Evolutionary conservation across 805 yeast species (phyloP).

Genomic region (Teunomyces panamensis): DNA sequence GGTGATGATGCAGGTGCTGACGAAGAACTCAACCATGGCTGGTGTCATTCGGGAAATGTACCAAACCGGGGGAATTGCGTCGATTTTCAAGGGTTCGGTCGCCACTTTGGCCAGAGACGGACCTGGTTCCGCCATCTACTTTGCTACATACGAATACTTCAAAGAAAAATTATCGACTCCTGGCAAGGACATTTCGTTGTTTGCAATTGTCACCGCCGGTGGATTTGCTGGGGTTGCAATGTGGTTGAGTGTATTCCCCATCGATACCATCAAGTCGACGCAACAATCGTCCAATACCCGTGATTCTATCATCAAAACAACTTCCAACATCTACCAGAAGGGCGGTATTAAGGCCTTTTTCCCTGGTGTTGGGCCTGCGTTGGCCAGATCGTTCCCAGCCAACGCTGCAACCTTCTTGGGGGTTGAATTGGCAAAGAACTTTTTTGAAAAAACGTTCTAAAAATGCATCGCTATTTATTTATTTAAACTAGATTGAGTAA

Average conservation of each 20-base stretch:
- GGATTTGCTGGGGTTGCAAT: slow-evolving; percentile 94
- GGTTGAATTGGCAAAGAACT: slow-evolving; percentile 71
- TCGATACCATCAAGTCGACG: slow-evolving; percentile 87
- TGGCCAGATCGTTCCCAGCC: slow-evolving; percentile 94
- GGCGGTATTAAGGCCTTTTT: slow-evolving; percentile 90
- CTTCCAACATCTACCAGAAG: slow-evolving; percentile 62
- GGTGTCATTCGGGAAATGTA: slow-evolving; percentile 67
- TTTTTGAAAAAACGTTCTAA: slow-evolving; percentile 28
- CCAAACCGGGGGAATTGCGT: slow-evolving; percentile 74
- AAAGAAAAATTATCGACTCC: slow-evolving; percentile 61
- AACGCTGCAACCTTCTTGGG: slow-evolving; percentile 99
- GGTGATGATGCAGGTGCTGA: slow-evolving; percentile 84
- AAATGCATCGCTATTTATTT: background rate
- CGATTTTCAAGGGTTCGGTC: slow-evolving; percentile 85
- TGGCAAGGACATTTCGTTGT: slow-evolving; percentile 58
- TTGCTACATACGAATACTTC: slow-evolving; percentile 87
- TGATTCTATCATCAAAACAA: slow-evolving; percentile 59
- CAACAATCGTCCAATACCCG: slow-evolving; percentile 63
- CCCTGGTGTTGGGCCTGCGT: slow-evolving; percentile 97
- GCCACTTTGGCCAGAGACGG: slow-evolving; percentile 97
- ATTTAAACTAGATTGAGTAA: background rate
- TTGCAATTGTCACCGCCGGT: slow-evolving; percentile 84
- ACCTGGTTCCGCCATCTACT: slow-evolving; percentile 93
- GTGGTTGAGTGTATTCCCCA: slow-evolving; percentile 96
- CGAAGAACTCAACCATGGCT: slow-evolving; percentile 48